A percentile compares a stretch with the other conserved stretches of the same genome.
Conservation (phyloP, 257 asterid species). For the Sherardia arvensis region DNA sequence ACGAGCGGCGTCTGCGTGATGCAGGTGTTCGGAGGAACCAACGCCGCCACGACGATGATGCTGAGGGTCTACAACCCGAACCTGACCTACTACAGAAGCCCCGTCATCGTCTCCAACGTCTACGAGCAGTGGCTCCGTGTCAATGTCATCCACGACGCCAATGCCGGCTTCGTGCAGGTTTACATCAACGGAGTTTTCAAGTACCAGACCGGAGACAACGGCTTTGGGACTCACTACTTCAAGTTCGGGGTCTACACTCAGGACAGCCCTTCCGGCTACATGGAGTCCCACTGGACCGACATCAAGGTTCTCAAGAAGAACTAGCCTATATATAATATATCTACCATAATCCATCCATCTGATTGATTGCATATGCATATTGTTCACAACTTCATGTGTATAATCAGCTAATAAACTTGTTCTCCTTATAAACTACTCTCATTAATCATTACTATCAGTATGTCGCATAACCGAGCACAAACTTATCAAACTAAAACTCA, state of each 20-base stretch:
- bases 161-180: constrained; percentile 11
- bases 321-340: no score
- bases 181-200: constrained; percentile 20
- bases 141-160: constrained; percentile 28
- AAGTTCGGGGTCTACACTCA: constrained; percentile 37
- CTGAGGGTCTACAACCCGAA: constrained; percentile 24
- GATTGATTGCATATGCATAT: no score
- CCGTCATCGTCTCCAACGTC: constrained; percentile 10
- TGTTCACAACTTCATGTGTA: no score
- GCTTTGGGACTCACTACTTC: constrained; percentile 20
- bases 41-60: constrained; percentile 28
- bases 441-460: constrained; percentile 32
- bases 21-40: constrained; percentile 29
- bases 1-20: constrained; percentile 26
- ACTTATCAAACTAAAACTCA: constrained; percentile 10
- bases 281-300: constrained; percentile 35
- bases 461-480: constrained; percentile 36
- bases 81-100: constrained; percentile 14
- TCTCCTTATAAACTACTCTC: no score
- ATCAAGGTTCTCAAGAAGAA: constrained; percentile 20
- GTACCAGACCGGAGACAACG: constrained; percentile 15
- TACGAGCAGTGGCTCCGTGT: constrained; percentile 24
- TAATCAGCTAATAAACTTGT: no score
- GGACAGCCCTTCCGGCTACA: constrained; percentile 18
- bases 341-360: no score